These are phyloP conservation scores for Euclidium syriacum DNA, from an alignment of 345 rosid genomes.

Conservation along the genomic window DNA sequence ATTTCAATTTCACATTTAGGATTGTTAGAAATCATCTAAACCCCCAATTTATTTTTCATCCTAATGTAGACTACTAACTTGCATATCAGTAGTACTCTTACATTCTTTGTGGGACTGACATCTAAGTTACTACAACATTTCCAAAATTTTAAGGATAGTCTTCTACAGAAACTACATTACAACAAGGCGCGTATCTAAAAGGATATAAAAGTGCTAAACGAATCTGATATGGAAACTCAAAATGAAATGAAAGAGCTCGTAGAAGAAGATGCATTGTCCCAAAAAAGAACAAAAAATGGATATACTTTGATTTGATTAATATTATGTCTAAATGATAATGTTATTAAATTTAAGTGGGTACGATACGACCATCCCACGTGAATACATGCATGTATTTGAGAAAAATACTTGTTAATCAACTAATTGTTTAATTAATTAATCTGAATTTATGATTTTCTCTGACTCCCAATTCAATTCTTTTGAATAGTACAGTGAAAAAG, in stretches of 20 bases:
- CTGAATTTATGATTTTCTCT: background rate
- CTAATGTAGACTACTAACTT: too few species aligned
- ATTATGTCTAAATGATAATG: constrained; percentile 20
- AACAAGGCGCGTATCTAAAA: background rate
- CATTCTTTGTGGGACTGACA: too few species aligned
- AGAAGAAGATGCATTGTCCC: constrained; percentile 21
- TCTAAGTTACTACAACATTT: too few species aligned
- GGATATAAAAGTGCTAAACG: background rate
- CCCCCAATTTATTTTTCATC: too few species aligned
- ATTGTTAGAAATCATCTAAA: too few species aligned
- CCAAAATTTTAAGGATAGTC: too few species aligned
- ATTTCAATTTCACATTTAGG: too few species aligned
- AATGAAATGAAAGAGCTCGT: background rate
- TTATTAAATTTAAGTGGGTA: constrained; percentile 18
- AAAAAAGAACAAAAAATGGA: background rate
- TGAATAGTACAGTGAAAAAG: background rate
- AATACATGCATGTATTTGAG: constrained; percentile 26
- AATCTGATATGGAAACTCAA: constrained; percentile 3
- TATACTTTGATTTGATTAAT: background rate
- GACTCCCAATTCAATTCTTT: constrained; percentile 5
- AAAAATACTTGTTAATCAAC: constrained; percentile 18
- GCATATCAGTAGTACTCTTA: too few species aligned
- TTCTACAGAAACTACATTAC: background rate
- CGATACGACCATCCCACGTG: constrained; percentile 32
- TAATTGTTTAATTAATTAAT: constrained; percentile 15